Evolutionary conservation across 345 rosid genomes (phyloP).

Genomic region (Physaria fendleri): DNA sequence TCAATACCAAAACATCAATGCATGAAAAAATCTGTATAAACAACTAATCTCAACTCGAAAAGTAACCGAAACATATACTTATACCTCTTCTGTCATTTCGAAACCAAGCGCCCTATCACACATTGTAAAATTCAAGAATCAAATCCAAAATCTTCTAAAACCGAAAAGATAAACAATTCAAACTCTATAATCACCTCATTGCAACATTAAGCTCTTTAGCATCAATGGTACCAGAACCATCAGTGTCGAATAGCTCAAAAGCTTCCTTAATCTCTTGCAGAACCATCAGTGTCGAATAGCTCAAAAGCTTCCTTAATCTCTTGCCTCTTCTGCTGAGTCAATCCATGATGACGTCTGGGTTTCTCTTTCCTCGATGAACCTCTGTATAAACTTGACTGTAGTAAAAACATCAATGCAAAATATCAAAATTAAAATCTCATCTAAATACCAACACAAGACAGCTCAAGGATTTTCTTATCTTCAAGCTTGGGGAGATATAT

Average conservation of each 20-base stretch:
- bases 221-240: conserved; percentile 97
- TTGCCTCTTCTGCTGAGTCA: too few relatives aligned
- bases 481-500: too few relatives aligned
- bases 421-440: too few relatives aligned
- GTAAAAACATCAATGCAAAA: background rate
- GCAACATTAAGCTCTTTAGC: conserved; percentile 96
- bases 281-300: too few relatives aligned
- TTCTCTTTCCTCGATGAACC: conserved; percentile 60
- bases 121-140: background rate
- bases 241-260: conserved; percentile 86
- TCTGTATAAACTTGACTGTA: conserved; percentile 46
- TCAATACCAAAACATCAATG: background rate
- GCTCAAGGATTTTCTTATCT: too few relatives aligned
- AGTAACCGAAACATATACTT: background rate
- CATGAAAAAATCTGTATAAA: background rate
- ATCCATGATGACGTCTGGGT: conserved; percentile 64
- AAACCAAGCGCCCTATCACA: conserved; percentile 88
- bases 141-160: background rate
- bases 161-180: background rate
- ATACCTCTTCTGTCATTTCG: conserved; percentile 91
- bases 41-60: background rate
- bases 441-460: too few relatives aligned
- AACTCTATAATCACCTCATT: conserved; percentile 60
- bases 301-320: too few relatives aligned
- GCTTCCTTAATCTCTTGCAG: conserved; percentile 93